Base-by-base conservation (phyloP, 1,284 basidiomycete genomes). In the Amylostereum areolatum region DNA sequence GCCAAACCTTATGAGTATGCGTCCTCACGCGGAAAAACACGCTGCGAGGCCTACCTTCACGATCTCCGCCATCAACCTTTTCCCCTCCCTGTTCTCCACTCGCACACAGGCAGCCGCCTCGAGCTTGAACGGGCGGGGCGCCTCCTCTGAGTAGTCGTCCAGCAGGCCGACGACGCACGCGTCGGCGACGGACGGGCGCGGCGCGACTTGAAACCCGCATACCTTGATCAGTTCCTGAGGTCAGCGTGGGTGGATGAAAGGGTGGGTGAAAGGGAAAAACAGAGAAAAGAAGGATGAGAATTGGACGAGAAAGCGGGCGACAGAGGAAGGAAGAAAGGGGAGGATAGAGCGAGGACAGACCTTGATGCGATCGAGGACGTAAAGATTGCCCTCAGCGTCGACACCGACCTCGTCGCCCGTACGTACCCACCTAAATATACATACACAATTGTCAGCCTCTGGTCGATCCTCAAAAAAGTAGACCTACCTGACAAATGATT, bases 381-480 rank as follows among this genome's bases (percentile, higher is more conserved):
- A 82, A 4, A 89, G 53, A 51, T 87, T 80, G 6, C 74, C 73
- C 50, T 81, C 72, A 55, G 71, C 63, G 43, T 74, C 69, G 47
- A 87, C 73, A 51, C 70, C 65, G 3, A 79, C 85, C 59, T 83
- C 78, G 57, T 89, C 86, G 2, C 86, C 85, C 0, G 85, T 87
- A 41, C 71, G 74, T 5, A 89, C 72, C 83, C 83, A 89, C 39
- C 77, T 64, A 31, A 25, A 12, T 32, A 18, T 4, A 27, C 11
- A 24, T 31, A 34, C 32, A 5, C 46, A 28, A 39, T 43, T 24
- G 31, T n/a, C 34, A 12, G 24, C 11, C n/a, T 10, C 7, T 9
- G 5, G 25, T 39, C 25, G 10, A 29, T 45, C 39, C 12, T 37
- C 37, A 18, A 35, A 30, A 2, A 52, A 62, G 37, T 52, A 65